Conservation (phyloP, 768 basidiomycete species). For the Boletus pseudopeckii region DNA sequence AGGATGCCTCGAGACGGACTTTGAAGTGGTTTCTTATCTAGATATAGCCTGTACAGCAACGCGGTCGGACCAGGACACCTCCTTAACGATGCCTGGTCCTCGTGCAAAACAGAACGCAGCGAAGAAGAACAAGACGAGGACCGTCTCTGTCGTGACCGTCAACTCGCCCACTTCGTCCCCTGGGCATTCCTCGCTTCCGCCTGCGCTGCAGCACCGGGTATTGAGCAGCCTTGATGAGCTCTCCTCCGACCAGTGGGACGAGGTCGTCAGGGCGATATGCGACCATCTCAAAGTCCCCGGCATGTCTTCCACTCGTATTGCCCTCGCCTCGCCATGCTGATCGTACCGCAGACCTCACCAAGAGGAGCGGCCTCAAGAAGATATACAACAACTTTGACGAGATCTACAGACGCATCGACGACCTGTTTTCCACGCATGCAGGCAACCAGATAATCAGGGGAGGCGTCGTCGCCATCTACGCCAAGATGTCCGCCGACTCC, state of each 20-base stretch:
- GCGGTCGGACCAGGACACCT: not conserved
- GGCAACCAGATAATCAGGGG: conserved; percentile 49
- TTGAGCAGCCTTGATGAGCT: conserved; percentile 21
- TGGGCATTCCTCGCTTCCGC: not conserved
- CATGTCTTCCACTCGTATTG: conserved; percentile 16
- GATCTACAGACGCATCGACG: conserved; percentile 48
- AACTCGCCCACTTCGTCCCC: not conserved
- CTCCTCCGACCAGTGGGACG: conserved; percentile 45
- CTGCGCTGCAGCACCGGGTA: conserved; percentile 13
- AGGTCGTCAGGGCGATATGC: conserved; percentile 47
- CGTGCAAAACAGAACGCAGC: conserved; percentile 18
- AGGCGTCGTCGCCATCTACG: conserved; percentile 58
- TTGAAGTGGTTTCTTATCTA: not conserved
- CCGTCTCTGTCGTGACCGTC: conserved; percentile 1
- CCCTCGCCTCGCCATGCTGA: not conserved
- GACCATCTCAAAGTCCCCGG: conserved; percentile 53
- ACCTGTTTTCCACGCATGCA: conserved; percentile 41
- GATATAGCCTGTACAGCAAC: not conserved
- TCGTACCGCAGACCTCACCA: conserved; percentile 46
- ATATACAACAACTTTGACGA: conserved; percentile 55
- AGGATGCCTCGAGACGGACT: not conserved
- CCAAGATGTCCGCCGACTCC: conserved; percentile 60
- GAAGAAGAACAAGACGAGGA: conserved; percentile 20
- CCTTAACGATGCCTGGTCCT: conserved; percentile 26
- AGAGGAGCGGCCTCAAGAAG: conserved; percentile 58